Evolutionary conservation across 2,329 filamentous ascomycete genomes (phyloP).

Genomic region (Emmonsiellopsis sp.): DNA sequence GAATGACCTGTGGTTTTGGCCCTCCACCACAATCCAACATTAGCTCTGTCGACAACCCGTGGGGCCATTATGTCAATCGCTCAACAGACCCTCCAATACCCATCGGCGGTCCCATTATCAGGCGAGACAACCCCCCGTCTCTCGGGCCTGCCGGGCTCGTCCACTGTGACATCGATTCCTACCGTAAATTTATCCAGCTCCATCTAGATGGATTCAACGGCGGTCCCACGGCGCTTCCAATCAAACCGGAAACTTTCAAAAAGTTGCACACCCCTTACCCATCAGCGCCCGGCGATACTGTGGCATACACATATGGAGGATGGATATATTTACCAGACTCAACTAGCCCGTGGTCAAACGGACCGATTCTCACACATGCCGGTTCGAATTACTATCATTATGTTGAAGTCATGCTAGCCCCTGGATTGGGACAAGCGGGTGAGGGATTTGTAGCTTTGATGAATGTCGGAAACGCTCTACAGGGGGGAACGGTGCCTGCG

Average conservation of each 20-base stretch:
- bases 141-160: conserved; percentile 2
- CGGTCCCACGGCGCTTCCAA: conserved; percentile 1
- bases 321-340: conserved; percentile 4
- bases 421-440: background rate
- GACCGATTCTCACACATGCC: conserved; percentile 4
- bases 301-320: conserved; percentile 6
- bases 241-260: conserved; percentile 4
- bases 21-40: conserved; percentile 4
- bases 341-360: conserved; percentile 3
- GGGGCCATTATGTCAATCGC: conserved; percentile 4
- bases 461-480: background rate
- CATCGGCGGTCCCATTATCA: conserved; percentile 4
- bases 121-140: conserved; percentile 6
- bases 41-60: conserved; percentile 7
- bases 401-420: background rate
- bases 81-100: conserved; percentile 1
- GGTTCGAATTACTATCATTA: conserved; percentile 1
- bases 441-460: background rate
- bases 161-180: conserved; percentile 7
- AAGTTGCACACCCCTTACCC: conserved; percentile 6
- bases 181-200: conserved; percentile 2
- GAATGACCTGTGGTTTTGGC: conserved; percentile 8
- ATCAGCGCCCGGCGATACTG: background rate
- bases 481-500: background rate
- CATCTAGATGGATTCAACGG: conserved; percentile 7